These are phyloP conservation scores for Penicillium sp. DNA, from an alignment of 2,329 filamentous ascomycete genomes.

Conservation along the genomic window DNA sequence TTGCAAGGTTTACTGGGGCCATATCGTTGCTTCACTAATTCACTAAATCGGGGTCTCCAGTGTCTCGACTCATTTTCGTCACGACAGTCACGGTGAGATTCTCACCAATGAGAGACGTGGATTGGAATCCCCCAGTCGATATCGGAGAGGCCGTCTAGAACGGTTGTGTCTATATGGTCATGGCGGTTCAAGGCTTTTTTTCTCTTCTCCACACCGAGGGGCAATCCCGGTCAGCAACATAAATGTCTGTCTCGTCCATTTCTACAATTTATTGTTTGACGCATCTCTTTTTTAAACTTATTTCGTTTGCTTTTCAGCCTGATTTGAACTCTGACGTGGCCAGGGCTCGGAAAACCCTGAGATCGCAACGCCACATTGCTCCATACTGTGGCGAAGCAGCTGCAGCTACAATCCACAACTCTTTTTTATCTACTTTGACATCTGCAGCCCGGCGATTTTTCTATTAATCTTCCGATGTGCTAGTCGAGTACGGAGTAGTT, in stretches of 20 bases:
- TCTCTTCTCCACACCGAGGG: constrained; percentile 22
- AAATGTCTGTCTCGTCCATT: constrained; percentile 12
- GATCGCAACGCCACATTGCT: constrained; percentile 21
- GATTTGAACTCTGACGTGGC: constrained; percentile 36
- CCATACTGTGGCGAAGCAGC: constrained; percentile 30
- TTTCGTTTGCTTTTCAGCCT: constrained; percentile 1
- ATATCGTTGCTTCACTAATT: constrained; percentile 13
- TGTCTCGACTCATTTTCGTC: constrained; percentile 20
- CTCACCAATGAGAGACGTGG: constrained; percentile 26
- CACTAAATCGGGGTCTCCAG: neutral
- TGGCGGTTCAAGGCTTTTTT: constrained; percentile 9
- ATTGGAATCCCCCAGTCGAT: neutral
- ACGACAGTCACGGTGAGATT: constrained; percentile 18
- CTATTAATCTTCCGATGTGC: neutral
- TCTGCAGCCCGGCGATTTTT: constrained; percentile 7
- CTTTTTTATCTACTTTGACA: constrained; percentile 21
- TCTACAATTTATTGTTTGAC: neutral
- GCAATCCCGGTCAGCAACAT: constrained; percentile 16
- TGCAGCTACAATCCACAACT: constrained; percentile 30
- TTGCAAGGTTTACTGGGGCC: constrained; percentile 8
- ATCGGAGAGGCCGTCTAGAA: constrained; percentile 25
- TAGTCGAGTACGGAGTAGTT: neutral
- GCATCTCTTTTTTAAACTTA: constrained; percentile 5
- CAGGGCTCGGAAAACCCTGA: constrained; percentile 20
- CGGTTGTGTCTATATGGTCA: constrained; percentile 23